phyloP scores from a whole-genome alignment of 495 filamentous ascomycete species.

The Penicillium cataractarum region DNA sequence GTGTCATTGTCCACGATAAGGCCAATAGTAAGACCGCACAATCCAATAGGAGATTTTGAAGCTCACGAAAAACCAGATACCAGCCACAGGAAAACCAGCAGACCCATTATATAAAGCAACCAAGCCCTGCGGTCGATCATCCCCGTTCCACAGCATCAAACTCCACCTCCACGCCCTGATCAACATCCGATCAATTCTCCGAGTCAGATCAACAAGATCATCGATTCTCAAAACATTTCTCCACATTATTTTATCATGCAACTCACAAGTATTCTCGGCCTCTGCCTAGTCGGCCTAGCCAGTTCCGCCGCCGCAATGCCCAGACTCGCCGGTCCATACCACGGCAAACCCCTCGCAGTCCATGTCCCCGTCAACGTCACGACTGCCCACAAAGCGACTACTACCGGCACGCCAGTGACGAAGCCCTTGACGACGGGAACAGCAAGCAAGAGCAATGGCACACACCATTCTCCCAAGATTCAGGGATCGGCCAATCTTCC shows the following conservation, averaged over 20 bases:
- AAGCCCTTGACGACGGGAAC: slow-evolving; percentile 19
- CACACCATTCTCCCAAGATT: background rate
- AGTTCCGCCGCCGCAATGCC: slow-evolving; percentile 28
- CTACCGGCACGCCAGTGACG: slow-evolving; percentile 18
- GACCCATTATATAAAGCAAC: slow-evolving; percentile 18
- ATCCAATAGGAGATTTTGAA: slow-evolving; percentile 16
- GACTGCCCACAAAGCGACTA: slow-evolving; percentile 21
- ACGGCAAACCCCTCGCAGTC: slow-evolving; percentile 20
- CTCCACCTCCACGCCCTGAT: background rate
- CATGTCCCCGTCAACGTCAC: slow-evolving; percentile 25
- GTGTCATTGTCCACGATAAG: slow-evolving; percentile 1
- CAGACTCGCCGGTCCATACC: slow-evolving; percentile 26
- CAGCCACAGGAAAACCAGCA: slow-evolving; percentile 12
- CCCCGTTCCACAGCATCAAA: background rate
- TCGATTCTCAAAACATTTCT: background rate
- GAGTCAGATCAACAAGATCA: background rate
- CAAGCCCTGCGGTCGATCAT: slow-evolving; percentile 3
- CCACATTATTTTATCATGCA: slow-evolving; percentile 26
- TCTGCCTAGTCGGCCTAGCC: slow-evolving; percentile 27
- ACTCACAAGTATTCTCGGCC: slow-evolving; percentile 22
- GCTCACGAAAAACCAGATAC: background rate
- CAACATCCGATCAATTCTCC: background rate
- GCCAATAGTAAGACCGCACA: slow-evolving; percentile 12
- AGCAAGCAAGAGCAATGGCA: no score
- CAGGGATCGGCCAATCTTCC: slow-evolving; percentile 10